A percentile compares a stretch with the other conserved stretches of the same genome.
Conservation (phyloP, 495 filamentous ascomycete genomes). For the Chlorociboria aeruginascens region DNA sequence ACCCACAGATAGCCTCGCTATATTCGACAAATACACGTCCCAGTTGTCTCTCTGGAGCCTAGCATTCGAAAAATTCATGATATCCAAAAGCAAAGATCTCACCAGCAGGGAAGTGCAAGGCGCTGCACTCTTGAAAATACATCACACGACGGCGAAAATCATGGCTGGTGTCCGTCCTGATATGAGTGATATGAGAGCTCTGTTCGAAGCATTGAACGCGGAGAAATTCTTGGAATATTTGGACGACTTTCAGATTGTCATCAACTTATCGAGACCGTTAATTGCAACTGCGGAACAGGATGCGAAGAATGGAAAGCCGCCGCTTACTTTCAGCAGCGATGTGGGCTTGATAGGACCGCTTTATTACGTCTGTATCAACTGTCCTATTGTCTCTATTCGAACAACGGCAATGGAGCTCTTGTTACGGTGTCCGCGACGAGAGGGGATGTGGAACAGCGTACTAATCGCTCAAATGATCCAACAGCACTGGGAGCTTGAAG, state of each 20-base stretch:
- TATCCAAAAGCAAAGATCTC: not conserved
- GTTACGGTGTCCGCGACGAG: slow-evolving; percentile 23
- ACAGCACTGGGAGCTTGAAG: slow-evolving; percentile 4
- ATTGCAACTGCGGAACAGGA: not conserved
- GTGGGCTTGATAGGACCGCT: slow-evolving; percentile 24
- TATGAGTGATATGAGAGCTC: not conserved
- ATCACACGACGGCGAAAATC: slow-evolving; percentile 1
- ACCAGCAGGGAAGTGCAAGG: not conserved
- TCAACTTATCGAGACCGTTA: slow-evolving; percentile 1
- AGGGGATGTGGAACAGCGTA: slow-evolving; percentile 30
- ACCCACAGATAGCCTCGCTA: not conserved
- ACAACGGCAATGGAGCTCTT: slow-evolving; percentile 27
- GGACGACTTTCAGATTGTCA: slow-evolving; percentile 1
- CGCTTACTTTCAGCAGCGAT: slow-evolving; percentile 9
- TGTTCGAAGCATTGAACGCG: not conserved
- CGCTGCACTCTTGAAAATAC: slow-evolving; percentile 3
- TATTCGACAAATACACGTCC: not conserved
- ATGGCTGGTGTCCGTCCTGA: slow-evolving; percentile 1
- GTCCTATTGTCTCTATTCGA: slow-evolving; percentile 29
- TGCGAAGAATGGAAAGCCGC: slow-evolving; percentile 2
- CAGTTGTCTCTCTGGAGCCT: not conserved
- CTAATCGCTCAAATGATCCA: not conserved
- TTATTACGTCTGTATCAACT: slow-evolving; percentile 26
- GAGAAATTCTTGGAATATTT: slow-evolving; percentile 2
- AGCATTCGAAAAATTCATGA: slow-evolving; percentile 2